Percentiles rank a stretch among this genome's conserved stretches.
Conservation (phyloP, 805 yeast genomes). For the Torulaspora maleeae region DNA sequence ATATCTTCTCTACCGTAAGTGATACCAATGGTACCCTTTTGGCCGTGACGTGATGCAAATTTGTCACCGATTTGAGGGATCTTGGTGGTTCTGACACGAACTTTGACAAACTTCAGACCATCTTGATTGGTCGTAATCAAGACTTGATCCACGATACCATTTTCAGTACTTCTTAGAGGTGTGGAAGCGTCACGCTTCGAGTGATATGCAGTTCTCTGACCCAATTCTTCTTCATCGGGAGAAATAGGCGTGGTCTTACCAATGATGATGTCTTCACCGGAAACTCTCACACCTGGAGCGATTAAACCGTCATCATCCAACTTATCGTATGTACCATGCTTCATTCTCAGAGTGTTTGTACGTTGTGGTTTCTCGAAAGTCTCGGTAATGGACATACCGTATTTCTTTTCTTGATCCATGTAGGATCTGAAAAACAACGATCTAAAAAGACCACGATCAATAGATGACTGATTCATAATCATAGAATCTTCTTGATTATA, state of each 20-base stretch:
- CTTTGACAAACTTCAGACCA: constrained; percentile 95
- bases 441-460: constrained; percentile 94
- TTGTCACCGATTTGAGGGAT: constrained; percentile 99
- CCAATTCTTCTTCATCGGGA: constrained; percentile 97
- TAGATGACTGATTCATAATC: constrained; percentile 98
- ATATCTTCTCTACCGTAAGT: constrained; percentile 97
- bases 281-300: constrained; percentile 97
- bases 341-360: constrained; percentile 88
- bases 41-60: constrained; percentile 99
- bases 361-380: constrained; percentile 97
- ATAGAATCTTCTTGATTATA: constrained; percentile 99
- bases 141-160: constrained; percentile 98
- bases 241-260: constrained; percentile 99
- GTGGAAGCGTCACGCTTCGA: constrained; percentile 99
- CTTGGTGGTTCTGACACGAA: constrained; percentile 97
- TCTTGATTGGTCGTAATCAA: constrained; percentile 95
- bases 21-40: constrained; percentile 99
- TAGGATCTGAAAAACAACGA: constrained; percentile 94
- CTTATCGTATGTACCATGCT: constrained; percentile 97
- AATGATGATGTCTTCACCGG: constrained; percentile 97
- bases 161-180: constrained; percentile 92
- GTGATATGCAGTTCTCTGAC: constrained; percentile 97
- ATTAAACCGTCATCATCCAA: constrained; percentile 97
- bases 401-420: constrained; percentile 97
- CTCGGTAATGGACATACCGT: constrained; percentile 97